phyloP scores from a whole-genome alignment of 768 basidiomycete genomes.

The Mycena vitilis region DNA sequence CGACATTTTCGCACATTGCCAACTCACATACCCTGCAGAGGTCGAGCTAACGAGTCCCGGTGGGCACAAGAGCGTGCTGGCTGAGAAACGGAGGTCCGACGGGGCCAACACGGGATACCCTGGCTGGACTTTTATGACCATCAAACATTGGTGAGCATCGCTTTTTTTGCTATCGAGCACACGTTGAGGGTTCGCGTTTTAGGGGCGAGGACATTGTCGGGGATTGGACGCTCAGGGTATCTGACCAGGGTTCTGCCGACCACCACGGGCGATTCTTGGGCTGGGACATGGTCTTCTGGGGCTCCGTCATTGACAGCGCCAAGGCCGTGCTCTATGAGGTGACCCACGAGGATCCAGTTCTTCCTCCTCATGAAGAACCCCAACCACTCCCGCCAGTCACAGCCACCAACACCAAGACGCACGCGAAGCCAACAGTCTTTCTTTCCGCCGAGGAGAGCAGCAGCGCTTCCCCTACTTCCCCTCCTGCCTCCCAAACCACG shows the following conservation, averaged over 20 bases:
- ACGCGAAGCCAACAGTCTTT: constrained; percentile 86
- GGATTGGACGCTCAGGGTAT: constrained; percentile 89
- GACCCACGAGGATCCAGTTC: constrained; percentile 60
- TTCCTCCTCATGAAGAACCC: constrained; percentile 57
- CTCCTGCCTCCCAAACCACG: constrained; percentile 46
- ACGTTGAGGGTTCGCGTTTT: neutral
- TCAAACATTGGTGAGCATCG: constrained; percentile 91
- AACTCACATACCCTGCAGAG: constrained; percentile 57
- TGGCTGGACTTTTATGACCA: constrained; percentile 98
- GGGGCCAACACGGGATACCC: constrained; percentile 74
- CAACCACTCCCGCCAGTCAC: constrained; percentile 50
- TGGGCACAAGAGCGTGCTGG: constrained; percentile 87
- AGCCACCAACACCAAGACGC: constrained; percentile 64
- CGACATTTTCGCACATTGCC: too few species aligned
- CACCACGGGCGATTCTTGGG: constrained; percentile 84
- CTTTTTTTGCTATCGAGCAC: constrained; percentile 14
- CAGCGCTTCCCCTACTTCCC: constrained; percentile 75
- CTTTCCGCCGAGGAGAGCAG: constrained; percentile 85
- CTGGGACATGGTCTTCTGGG: constrained; percentile 97
- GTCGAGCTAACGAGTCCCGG: constrained; percentile 89
- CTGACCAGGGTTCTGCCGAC: constrained; percentile 73
- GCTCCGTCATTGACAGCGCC: constrained; percentile 81
- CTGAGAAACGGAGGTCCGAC: constrained; percentile 76
- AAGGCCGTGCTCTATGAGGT: constrained; percentile 75
- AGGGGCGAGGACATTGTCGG: constrained; percentile 96